phyloP scores from a whole-genome alignment of 1,284 basidiomycete genomes.

The Gymnopus androsaceus region DNA sequence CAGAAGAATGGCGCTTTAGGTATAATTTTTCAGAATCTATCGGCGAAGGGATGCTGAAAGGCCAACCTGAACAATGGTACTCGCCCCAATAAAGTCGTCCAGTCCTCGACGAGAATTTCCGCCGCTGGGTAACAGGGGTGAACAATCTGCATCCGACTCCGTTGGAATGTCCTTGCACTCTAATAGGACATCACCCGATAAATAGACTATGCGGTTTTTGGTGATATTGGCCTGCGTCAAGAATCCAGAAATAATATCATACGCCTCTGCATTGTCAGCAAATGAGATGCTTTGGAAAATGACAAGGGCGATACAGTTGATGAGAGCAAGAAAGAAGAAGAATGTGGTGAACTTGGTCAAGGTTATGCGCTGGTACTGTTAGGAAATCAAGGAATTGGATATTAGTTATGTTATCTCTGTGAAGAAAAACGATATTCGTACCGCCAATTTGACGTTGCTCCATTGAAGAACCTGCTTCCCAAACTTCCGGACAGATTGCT shows the following conservation, averaged over 20 bases:
- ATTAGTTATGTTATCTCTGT: background rate
- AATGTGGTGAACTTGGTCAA: conserved; percentile 43
- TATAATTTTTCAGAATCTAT: background rate
- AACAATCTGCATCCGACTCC: conserved; percentile 24
- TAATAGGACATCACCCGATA: conserved; percentile 20
- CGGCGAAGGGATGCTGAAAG: background rate
- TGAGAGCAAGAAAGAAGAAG: conserved; percentile 45
- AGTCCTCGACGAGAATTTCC: conserved; percentile 6
- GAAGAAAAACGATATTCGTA: background rate
- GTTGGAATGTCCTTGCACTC: conserved; percentile 29
- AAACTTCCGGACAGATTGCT: conserved; percentile 3
- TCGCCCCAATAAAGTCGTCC: background rate
- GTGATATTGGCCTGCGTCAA: conserved; percentile 25
- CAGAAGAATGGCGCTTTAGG: background rate
- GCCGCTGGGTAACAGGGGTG: conserved; percentile 13
- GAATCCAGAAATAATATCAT: conserved; percentile 30
- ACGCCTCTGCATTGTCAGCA: conserved; percentile 33
- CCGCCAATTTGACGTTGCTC: conserved; percentile 13
- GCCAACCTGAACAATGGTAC: background rate
- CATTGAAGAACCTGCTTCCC: conserved; percentile 11
- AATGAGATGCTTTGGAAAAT: conserved; percentile 37
- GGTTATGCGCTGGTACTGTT: conserved; percentile 43
- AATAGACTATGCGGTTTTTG: conserved; percentile 25
- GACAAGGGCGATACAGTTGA: conserved; percentile 38
- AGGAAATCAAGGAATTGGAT: background rate